Evolutionary conservation across 495 filamentous ascomycete species (phyloP), one percentile per base, ranked within the genome.

Genomic region (Viridothelium virens): DNA sequence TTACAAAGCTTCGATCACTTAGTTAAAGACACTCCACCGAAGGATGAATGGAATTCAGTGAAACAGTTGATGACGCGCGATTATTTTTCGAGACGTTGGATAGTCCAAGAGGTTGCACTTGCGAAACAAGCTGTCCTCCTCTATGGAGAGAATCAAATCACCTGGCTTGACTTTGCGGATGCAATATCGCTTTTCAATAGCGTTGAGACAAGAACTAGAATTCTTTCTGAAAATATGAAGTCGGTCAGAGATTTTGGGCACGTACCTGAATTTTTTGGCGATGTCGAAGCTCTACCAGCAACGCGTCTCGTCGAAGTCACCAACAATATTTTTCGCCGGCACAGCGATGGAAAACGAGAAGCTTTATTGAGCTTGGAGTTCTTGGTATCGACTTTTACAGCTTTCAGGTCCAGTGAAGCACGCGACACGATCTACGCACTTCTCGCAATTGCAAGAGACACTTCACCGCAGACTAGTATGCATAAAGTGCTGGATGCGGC

Each of bases 1-100:
- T 65, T 77, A 2, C 50, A 72, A 62, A 66, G 73, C 53, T 75
- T 79, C 63, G 77, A 77, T 56, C 46, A 63, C 12, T 39, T 77
- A 33, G 72, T 67, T 63, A 39, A 65, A 2, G 38, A 44, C 37
- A 38, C 63, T 62, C 16, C 62, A 10, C 33, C 0, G 1, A 63
- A 39, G 5, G 37, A 63, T 11, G 61, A 70, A 63, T 70, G 69
- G 69, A 63, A 38, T 11, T 62, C 69, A 2, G 53, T 70, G 2
- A 18, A 62, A 3, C 62, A 65, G 37, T 66, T 70, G 53, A 70
- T 70, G 69, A 62, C 63, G 25, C 3, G 69, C 16, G 62, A 62
- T 9, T 70, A 66, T 66, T 70, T 70, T 63, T 68, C 48, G 41
- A 47, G 69, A 47, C 12, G 69, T 11, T 70, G 69, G 69, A 67